Evolutionary conservation across 768 basidiomycete genomes (phyloP), one percentile per base, ranked within the genome.

Genomic region (Heimioporus sp.): DNA sequence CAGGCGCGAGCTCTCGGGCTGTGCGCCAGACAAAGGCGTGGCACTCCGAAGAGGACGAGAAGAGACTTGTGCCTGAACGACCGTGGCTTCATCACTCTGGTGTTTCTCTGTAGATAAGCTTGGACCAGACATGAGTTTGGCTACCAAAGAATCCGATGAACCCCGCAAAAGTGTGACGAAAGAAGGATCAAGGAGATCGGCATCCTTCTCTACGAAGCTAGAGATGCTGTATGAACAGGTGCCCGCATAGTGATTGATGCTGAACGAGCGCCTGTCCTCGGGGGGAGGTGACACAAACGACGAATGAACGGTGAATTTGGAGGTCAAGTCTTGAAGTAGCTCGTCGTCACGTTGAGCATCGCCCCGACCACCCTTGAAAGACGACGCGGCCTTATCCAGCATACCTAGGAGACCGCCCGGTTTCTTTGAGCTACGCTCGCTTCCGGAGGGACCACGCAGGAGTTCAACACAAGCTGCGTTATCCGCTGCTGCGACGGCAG

Each of bases 51-150:
- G 71, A 17, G 83, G 81, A 9, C 76, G 76, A 15, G 77, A 77
- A 5, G 81, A 80, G 9, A 85, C 81, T 58, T 85, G 83, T 21
- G 83, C 81, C 60, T 85, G 82, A 30, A 84, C 83, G 51, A 83
- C 76, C 54, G 77, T 82, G 52, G 66, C 67, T 40, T 76, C 71
- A 53, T 85, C 84, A 50, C 80, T 76, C 17, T 76, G 75, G 51
- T 85, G 84, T 43, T 71, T 73, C 67, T 85, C 83, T 1, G 73
- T 72, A 12, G 83, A 79, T 57, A 85, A 64, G 52, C 81, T 78
- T 32, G 83, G 81, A 4, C 84, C 83, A 9, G 81, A 81, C 63
- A 85, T 75, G 53, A 85, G 76, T 62, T 83, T 85, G 21, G 77
- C 69, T 54, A 85, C 72, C 61, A 84, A 78, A 9, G 76, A 64